phyloP scores from a whole-genome alignment of 2,329 filamentous ascomycete genomes.

The Epichloe hybrida region DNA sequence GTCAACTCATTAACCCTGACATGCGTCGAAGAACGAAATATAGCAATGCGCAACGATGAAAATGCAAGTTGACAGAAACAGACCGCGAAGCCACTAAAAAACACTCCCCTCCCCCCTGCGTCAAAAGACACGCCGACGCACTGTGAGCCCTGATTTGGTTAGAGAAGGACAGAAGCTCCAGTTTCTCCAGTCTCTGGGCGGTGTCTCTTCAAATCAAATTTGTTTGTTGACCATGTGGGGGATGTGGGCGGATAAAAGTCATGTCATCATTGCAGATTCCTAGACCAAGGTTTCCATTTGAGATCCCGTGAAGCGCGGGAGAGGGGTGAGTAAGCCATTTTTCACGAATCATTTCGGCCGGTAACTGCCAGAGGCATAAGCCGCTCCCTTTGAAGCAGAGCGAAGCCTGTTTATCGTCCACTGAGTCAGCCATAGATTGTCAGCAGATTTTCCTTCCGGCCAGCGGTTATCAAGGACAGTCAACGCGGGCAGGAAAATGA shows the following conservation, averaged over 20 bases:
- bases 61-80: slow-evolving; percentile 9
- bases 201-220: neutral
- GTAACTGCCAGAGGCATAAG: slow-evolving; percentile 27
- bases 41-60: slow-evolving; percentile 22
- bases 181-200: neutral
- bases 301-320: slow-evolving; percentile 5
- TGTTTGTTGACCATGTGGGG: neutral
- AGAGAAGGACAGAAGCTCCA: neutral
- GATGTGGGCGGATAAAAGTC: neutral
- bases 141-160: neutral
- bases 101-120: neutral
- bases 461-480: slow-evolving; percentile 62
- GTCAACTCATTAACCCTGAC: slow-evolving; percentile 19
- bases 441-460: slow-evolving; percentile 57
- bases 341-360: slow-evolving; percentile 21
- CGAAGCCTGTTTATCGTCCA: slow-evolving; percentile 74
- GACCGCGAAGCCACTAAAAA: slow-evolving; percentile 7
- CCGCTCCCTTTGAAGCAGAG: slow-evolving; percentile 63
- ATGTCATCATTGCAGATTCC: neutral
- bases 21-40: slow-evolving; percentile 31
- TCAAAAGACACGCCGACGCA: neutral
- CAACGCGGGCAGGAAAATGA: slow-evolving; percentile 67
- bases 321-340: slow-evolving; percentile 4
- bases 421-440: slow-evolving; percentile 69
- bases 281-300: slow-evolving; percentile 3